Base-by-base conservation (phyloP, 1,284 basidiomycete genomes). In the Tilletia walkeri region DNA sequence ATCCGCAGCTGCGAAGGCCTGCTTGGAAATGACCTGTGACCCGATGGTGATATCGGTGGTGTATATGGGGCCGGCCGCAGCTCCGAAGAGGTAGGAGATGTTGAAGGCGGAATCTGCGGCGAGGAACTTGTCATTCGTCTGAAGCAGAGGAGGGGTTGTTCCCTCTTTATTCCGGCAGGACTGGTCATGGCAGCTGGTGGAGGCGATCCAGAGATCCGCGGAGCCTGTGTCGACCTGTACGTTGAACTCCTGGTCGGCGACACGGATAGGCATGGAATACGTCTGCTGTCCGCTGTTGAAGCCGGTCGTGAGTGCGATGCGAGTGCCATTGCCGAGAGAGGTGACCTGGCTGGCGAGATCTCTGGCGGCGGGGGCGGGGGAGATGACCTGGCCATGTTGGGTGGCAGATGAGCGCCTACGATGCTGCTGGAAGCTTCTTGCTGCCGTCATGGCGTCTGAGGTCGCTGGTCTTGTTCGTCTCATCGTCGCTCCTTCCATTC, bases 151-250 rank as follows among this genome's bases (percentile, higher is more conserved):
- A 24, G 72, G 54, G 14, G 75, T 72, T 24, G 72, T 68, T 20
- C 54, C 54, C 34, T 34, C 54, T 3, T 75, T 74, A 14, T 70
- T 69, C 12, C 41, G 59, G 68, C 79, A 80, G 16, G 74, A 70
- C 53, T 71, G 73, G 50, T 72, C 41, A 41, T 67, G 70, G 73
- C 79, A 80, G 49, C 71, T 71, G 54, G 74, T 74, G 34, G 74
- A 75, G 48, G 78, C 79, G 48, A 80, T 54, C 78, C 78, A 80
- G 41, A 79, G 70, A 61, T 80, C 79, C 24, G 72, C 70, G 65
- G 73, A 75, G 68, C 78, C 78, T 6, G 79, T 80, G 71, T 80
- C 79, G 67, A 79, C 69, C 70, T 80, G 79, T 4, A 76, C 69
- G 59, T 73, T 72, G 66, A 80, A 3, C 34, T 70, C 68, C 69